phyloP scores from a whole-genome alignment of 2,329 filamentous ascomycete genomes.

The Pseudopyricularia javanii region DNA sequence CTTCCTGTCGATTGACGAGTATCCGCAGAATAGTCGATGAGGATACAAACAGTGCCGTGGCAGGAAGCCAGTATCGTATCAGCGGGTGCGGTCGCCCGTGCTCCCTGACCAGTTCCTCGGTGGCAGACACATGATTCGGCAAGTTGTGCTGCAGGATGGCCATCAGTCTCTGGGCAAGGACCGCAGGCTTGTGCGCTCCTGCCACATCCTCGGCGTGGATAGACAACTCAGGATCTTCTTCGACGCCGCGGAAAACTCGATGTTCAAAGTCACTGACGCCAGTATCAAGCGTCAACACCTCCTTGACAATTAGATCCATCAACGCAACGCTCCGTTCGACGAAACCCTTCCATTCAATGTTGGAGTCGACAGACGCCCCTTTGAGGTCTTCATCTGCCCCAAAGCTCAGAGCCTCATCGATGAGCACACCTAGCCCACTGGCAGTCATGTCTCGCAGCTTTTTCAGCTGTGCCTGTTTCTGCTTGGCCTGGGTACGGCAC shows the following conservation, averaged over 20 bases:
- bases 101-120: conserved; percentile 39
- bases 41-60: conserved; percentile 58
- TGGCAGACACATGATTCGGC: conserved; percentile 50
- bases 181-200: conserved; percentile 35
- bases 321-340: conserved; percentile 71
- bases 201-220: conserved; percentile 34
- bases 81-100: conserved; percentile 67
- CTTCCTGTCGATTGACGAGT: conserved; percentile 59
- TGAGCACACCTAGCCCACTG: conserved; percentile 73
- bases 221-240: conserved; percentile 46
- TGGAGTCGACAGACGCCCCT: conserved; percentile 17
- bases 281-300: conserved; percentile 52
- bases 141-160: conserved; percentile 57
- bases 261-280: conserved; percentile 54
- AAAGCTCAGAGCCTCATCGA: conserved; percentile 72
- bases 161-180: conserved; percentile 55
- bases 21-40: conserved; percentile 79
- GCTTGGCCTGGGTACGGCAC: conserved; percentile 60
- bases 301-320: conserved; percentile 74
- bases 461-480: conserved; percentile 60
- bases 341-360: conserved; percentile 52
- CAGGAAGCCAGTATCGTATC: conserved; percentile 82
- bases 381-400: conserved; percentile 33
- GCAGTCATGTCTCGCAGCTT: conserved; percentile 70
- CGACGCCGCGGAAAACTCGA: conserved; percentile 49